Conservation (phyloP, 2,329 filamentous ascomycete species). For the Aureobasidium uvarum region DNA sequence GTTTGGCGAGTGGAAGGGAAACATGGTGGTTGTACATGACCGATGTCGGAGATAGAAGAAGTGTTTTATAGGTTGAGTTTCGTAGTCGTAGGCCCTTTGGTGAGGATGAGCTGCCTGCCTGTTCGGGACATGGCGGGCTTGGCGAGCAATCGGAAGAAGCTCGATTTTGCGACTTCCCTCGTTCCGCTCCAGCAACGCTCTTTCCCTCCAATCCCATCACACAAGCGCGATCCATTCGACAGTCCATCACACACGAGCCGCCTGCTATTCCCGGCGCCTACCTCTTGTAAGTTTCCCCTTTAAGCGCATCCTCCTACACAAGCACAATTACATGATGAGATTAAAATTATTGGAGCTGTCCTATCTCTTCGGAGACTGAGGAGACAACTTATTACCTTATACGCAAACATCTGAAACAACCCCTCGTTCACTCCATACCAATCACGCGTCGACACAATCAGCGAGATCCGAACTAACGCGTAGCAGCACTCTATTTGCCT, state of each 20-base stretch:
- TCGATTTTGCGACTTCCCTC: neutral
- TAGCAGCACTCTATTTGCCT: slow-evolving; percentile 8
- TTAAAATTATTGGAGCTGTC: slow-evolving; percentile 31
- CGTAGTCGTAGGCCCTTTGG: neutral
- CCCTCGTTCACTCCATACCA: slow-evolving; percentile 9
- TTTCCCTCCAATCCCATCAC: slow-evolving; percentile 22
- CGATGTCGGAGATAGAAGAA: slow-evolving; percentile 15
- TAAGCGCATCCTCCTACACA: neutral
- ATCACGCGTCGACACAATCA: slow-evolving; percentile 10
- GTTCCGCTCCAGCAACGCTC: neutral
- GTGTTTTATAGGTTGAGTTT: neutral
- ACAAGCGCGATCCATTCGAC: neutral
- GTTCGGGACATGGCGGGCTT: slow-evolving; percentile 3
- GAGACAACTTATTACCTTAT: slow-evolving; percentile 29
- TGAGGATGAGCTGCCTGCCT: slow-evolving; percentile 6
- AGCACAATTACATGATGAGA: slow-evolving; percentile 28
- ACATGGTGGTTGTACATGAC: slow-evolving; percentile 10
- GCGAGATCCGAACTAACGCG: neutral
- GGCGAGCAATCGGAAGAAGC: neutral
- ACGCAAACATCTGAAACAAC: slow-evolving; percentile 29
- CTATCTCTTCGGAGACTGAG: slow-evolving; percentile 29
- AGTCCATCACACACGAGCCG: neutral
- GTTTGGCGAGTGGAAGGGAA: neutral
- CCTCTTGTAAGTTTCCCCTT: neutral
- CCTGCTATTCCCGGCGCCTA: neutral